phyloP scores from a whole-genome alignment of 768 basidiomycete genomes.

The Tulasnella sp. region DNA sequence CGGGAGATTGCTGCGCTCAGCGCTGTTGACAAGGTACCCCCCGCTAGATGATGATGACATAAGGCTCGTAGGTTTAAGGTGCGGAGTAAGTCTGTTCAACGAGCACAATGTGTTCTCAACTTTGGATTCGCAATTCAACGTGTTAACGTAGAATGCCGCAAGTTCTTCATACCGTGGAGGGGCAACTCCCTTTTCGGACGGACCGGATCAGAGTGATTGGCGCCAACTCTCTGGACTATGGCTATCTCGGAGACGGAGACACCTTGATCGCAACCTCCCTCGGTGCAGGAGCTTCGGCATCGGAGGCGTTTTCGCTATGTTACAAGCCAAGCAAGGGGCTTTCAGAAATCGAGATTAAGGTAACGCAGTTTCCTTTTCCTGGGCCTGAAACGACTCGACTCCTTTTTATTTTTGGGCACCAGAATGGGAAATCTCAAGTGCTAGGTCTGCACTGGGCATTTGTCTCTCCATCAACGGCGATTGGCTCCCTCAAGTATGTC shows the following conservation, averaged over 20 bases:
- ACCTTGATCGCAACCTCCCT: neutral
- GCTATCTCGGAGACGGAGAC: neutral
- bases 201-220: neutral
- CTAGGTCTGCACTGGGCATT: neutral
- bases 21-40: neutral
- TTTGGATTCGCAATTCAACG: too few species aligned
- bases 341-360: neutral
- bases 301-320: neutral
- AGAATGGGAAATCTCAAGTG: neutral
- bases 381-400: neutral
- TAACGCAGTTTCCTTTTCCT: neutral
- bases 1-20: neutral
- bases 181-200: neutral
- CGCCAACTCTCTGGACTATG: neutral
- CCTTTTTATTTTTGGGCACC: neutral
- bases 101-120: too few species aligned
- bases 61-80: neutral
- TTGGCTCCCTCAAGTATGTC: neutral
- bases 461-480: neutral
- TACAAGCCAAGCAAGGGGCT: neutral
- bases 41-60: neutral
- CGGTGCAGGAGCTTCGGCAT: neutral
- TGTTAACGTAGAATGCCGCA: too few species aligned
- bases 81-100: too few species aligned
- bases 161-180: too few species aligned